Evolutionary conservation across 768 basidiomycete genomes (phyloP).

Genomic region (Russula ochroleuca): DNA sequence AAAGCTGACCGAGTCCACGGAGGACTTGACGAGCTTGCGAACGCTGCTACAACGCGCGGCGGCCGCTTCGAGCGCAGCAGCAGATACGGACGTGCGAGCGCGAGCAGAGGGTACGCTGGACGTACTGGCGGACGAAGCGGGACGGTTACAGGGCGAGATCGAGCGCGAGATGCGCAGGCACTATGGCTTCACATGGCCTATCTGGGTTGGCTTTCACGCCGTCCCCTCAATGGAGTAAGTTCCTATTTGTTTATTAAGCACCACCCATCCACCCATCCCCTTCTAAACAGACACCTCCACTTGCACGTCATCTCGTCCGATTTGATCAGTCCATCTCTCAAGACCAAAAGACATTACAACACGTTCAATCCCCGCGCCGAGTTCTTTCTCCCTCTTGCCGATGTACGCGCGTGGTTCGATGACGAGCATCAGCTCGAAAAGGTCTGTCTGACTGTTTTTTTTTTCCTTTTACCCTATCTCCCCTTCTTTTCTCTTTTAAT

Average conservation of each 20-base stretch:
- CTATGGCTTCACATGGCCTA: slow-evolving; percentile 71
- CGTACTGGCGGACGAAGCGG: slow-evolving; percentile 53
- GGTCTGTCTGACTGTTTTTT: slow-evolving; percentile 43
- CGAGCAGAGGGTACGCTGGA: slow-evolving; percentile 44
- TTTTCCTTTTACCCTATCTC: too few relatives aligned
- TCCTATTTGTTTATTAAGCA: not conserved
- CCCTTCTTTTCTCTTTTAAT: not conserved
- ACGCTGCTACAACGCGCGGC: slow-evolving; percentile 27
- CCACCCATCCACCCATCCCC: too few relatives aligned
- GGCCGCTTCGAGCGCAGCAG: slow-evolving; percentile 23
- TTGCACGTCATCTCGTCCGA: slow-evolving; percentile 84
- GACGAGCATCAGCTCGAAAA: slow-evolving; percentile 44
- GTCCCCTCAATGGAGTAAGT: slow-evolving; percentile 81
- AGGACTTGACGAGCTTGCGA: slow-evolving; percentile 11
- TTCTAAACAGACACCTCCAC: slow-evolving; percentile 61
- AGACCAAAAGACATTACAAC: slow-evolving; percentile 88
- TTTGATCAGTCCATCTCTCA: slow-evolving; percentile 61
- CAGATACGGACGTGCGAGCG: not conserved
- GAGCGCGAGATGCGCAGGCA: slow-evolving; percentile 72
- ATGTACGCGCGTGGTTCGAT: slow-evolving; percentile 74
- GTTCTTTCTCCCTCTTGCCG: slow-evolving; percentile 74
- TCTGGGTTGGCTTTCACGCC: slow-evolving; percentile 83
- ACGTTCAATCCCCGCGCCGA: slow-evolving; percentile 82
- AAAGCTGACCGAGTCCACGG: not conserved
- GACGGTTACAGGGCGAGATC: slow-evolving; percentile 53